Percentiles rank a stretch among this genome's conserved stretches.
These are phyloP conservation scores for Pontederia crassipes DNA, from an alignment of 176 grass and related monocot species.

Conservation along the genomic window DNA sequence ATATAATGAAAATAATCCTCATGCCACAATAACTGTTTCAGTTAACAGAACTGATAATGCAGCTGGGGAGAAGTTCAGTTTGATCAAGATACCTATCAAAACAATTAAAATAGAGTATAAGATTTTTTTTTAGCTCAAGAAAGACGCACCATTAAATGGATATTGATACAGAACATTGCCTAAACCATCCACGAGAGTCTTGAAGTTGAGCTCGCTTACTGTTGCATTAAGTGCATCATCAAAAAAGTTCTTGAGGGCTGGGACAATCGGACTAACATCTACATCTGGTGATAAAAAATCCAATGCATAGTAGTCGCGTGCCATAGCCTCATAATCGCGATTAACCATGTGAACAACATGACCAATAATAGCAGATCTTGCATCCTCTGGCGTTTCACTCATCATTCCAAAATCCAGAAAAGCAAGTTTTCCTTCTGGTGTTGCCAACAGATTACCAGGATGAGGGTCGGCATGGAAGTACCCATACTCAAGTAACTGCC, in stretches of 20 bases:
- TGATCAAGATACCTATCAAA: neutral
- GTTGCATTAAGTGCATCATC: conserved; percentile 81
- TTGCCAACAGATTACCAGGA: conserved; percentile 92
- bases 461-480: conserved; percentile 95
- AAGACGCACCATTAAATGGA: conserved; percentile 75
- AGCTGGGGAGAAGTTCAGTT: too few relatives aligned
- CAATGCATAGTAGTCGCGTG: conserved; percentile 85
- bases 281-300: conserved; percentile 76
- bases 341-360: conserved; percentile 98
- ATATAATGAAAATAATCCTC: too few relatives aligned
- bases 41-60: too few relatives aligned
- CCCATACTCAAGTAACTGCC: conserved; percentile 91
- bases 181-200: conserved; percentile 85
- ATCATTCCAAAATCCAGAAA: conserved; percentile 99
- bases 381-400: conserved; percentile 94
- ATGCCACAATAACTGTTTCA: too few relatives aligned
- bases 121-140: neutral
- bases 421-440: conserved; percentile 79
- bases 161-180: conserved; percentile 90
- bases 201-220: conserved; percentile 96
- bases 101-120: neutral
- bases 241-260: conserved; percentile 92
- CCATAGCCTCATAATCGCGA: conserved; percentile 94
- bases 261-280: conserved; percentile 87
- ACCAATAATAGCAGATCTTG: conserved; percentile 85